Percentiles rank a stretch among this genome's conserved stretches.
Evolutionary conservation across 2,329 filamentous ascomycete species (phyloP).

Genomic region (Plectosphaerella sp.): DNA sequence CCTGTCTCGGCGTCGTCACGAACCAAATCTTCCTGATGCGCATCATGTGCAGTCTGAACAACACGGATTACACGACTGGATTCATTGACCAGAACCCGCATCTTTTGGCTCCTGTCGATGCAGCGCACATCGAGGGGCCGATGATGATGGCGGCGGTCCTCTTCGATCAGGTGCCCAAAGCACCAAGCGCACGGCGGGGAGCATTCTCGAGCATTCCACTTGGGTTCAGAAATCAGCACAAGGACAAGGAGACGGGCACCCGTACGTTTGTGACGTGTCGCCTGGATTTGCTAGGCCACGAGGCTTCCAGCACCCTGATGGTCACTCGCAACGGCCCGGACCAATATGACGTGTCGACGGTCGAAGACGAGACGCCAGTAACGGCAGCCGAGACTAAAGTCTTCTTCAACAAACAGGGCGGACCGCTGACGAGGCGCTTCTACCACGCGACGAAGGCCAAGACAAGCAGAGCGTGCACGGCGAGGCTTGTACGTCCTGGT

Average conservation of each 20-base stretch:
- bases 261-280: constrained; percentile 1
- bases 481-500: not conserved
- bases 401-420: constrained; percentile 4
- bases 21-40: constrained; percentile 68
- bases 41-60: constrained; percentile 56
- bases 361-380: not conserved
- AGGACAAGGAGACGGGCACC: not conserved
- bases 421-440: constrained; percentile 1
- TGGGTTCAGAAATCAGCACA: constrained; percentile 3
- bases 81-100: constrained; percentile 42
- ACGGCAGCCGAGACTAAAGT: constrained; percentile 1
- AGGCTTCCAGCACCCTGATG: not conserved
- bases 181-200: not conserved
- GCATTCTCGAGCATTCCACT: not conserved
- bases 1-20: constrained; percentile 42
- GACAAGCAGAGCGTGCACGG: not conserved
- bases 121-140: not conserved
- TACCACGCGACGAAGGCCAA: not conserved
- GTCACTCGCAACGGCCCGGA: not conserved
- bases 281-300: not conserved
- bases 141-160: constrained; percentile 3
- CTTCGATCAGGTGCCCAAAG: not conserved
- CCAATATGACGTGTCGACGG: not conserved
- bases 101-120: not conserved
- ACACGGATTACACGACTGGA: constrained; percentile 62